Evolutionary conservation across 1,284 basidiomycete species (phyloP).

Genomic region (Hemileia vastatrix): DNA sequence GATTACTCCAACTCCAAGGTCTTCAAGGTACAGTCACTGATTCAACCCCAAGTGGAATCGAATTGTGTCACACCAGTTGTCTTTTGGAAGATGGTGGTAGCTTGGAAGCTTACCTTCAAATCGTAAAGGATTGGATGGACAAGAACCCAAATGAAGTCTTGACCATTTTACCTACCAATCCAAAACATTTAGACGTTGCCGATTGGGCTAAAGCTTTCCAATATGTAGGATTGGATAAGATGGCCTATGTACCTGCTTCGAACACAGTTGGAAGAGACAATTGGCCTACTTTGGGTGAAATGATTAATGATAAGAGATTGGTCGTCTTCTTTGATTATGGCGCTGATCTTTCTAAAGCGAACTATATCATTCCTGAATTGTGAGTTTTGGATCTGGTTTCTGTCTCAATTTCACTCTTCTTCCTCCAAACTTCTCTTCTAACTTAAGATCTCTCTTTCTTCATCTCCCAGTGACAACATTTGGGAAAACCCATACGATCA

Average conservation of each 20-base stretch:
- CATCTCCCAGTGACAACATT: constrained; percentile 24
- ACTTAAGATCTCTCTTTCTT: constrained; percentile 18
- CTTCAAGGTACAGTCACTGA: constrained; percentile 29
- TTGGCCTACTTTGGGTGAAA: constrained; percentile 40
- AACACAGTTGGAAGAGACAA: constrained; percentile 17
- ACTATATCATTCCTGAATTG: background rate
- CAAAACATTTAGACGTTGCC: constrained; percentile 31
- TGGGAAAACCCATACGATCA: constrained; percentile 42
- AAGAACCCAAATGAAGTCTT: constrained; percentile 38
- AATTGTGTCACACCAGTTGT: constrained; percentile 40
- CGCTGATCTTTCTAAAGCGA: constrained; percentile 24
- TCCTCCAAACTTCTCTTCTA: constrained; percentile 27
- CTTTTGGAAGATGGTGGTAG: constrained; percentile 37
- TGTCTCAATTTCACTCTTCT: background rate
- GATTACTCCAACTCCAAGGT: constrained; percentile 38
- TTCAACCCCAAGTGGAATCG: constrained; percentile 29
- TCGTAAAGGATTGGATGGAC: constrained; percentile 35
- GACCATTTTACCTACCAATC: constrained; percentile 39
- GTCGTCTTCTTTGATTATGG: constrained; percentile 37
- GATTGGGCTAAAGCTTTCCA: constrained; percentile 33
- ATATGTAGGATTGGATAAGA: constrained; percentile 29
- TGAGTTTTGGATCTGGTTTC: background rate
- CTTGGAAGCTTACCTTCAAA: constrained; percentile 34
- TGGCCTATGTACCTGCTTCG: constrained; percentile 28
- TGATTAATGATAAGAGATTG: constrained; percentile 35